Percentiles rank a stretch among this genome's conserved stretches.
These are phyloP conservation scores for Hordeum vulgare DNA, from an alignment of 176 grass and related monocot species.

Conservation along the genomic window MorexV3_pseudomolecules_assembly NC_058524.1:99360984-99361483, in stretches of 20 bases:
- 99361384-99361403: constrained; percentile 62
- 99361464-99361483: not conserved
- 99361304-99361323: constrained; percentile 35
- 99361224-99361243: not conserved
- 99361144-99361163: not conserved
- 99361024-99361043: constrained; percentile 12
- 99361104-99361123: not conserved
- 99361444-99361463: not conserved
- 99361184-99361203: not conserved
- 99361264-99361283: constrained; percentile 28
- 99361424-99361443: constrained; percentile 67
- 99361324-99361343: constrained; percentile 84
- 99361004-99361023: not conserved
- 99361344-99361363: constrained; percentile 83
- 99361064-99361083: not conserved
- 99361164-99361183: not conserved
- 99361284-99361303: not conserved
- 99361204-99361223: not conserved
- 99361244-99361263: not conserved
- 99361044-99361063: not conserved
- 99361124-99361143: not conserved
- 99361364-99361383: constrained; percentile 95
- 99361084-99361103: not conserved
- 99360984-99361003: not conserved
- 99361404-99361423: constrained; percentile 54